phyloP scores from a whole-genome alignment of 2,329 filamentous ascomycete genomes.

The Epichloe uncinata region DNA sequence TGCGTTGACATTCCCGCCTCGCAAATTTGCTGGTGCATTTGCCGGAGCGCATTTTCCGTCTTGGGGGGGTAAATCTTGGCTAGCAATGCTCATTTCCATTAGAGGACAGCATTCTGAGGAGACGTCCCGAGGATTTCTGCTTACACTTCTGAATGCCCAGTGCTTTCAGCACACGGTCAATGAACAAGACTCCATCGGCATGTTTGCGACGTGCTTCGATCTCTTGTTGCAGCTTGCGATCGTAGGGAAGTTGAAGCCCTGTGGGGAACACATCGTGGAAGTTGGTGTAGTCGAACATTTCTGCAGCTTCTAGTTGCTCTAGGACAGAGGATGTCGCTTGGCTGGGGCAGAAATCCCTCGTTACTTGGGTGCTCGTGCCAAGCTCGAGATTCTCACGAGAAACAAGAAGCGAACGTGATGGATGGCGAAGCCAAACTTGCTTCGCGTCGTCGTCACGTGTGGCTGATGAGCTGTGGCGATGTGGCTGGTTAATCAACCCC shows the following conservation, averaged over 20 bases:
- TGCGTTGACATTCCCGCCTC: slow-evolving; percentile 51
- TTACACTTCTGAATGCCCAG: slow-evolving; percentile 57
- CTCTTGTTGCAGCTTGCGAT: slow-evolving; percentile 44
- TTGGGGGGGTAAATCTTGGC: slow-evolving; percentile 60
- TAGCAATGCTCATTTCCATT: slow-evolving; percentile 2
- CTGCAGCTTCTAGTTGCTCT: slow-evolving; percentile 1
- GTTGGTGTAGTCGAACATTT: slow-evolving; percentile 51
- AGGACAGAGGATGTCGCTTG: background rate
- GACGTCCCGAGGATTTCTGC: background rate
- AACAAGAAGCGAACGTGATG: no score
- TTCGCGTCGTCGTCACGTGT: slow-evolving; percentile 13
- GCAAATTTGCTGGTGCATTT: slow-evolving; percentile 58
- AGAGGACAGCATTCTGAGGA: background rate
- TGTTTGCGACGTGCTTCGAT: slow-evolving; percentile 54
- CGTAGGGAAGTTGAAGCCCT: slow-evolving; percentile 47
- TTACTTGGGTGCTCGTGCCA: no score
- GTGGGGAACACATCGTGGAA: slow-evolving; percentile 56
- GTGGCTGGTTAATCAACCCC: no score
- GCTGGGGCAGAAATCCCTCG: background rate
- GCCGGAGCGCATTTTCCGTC: slow-evolving; percentile 51
- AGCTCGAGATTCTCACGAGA: no score
- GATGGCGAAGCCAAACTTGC: no score
- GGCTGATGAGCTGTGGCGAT: background rate
- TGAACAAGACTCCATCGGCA: slow-evolving; percentile 60
- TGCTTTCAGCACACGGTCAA: slow-evolving; percentile 61